Base-by-base conservation (phyloP, 2,329 filamentous ascomycete genomes). In the Berkeleyomyces rouxiae region DNA sequence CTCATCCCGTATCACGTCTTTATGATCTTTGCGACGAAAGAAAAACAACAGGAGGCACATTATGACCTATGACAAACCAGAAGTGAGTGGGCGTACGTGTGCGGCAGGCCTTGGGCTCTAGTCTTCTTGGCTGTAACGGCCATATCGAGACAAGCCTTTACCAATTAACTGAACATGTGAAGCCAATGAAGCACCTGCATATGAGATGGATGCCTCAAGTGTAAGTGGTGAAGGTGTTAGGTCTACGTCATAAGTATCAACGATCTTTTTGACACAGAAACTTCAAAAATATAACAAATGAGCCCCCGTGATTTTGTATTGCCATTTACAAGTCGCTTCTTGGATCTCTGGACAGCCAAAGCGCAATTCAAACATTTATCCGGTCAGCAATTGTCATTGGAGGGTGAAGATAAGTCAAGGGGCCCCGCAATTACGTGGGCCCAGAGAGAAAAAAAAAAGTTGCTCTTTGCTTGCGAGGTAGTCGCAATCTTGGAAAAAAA, bases 381-480 rank as follows among this genome's bases (percentile, higher is more conserved):
- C 36, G 51, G 37, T 37, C 39, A 36, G 51, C 33, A 16, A 16
- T 46, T 36, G 37, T n/a, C 51, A 39, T 7, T 7, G n/a, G 5
- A 33, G n/a, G 37, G 31, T 11, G 7, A 57, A 37, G 16, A n/a
- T 10, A 36, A 31, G 31, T 23, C 11, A 43, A 7, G 36, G 16
- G 44, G 58, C 42, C 44, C 58, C 58, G 36, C 58, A 59, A 59
- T 59, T 42, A 59, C 42, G 58, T 59, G 58, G 23, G 31, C 16
- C 58, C 2, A 31, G 13, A 13, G 37, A 23, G 33, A 37, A 10
- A 53, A 37, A 39, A 53, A 53, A 36, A n/a, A 53, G n/a, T n/a
- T 7, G 11, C 39, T 37, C 33, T 23, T 37, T 37, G 13, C 11
- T 37, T 55, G 36, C 10, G 1, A 55, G 11, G 3, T 23, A 4